Evolutionary conservation across 352 stramenopile genomes (phyloP).

Genomic region (Phytophthora nicotianae): DNA sequence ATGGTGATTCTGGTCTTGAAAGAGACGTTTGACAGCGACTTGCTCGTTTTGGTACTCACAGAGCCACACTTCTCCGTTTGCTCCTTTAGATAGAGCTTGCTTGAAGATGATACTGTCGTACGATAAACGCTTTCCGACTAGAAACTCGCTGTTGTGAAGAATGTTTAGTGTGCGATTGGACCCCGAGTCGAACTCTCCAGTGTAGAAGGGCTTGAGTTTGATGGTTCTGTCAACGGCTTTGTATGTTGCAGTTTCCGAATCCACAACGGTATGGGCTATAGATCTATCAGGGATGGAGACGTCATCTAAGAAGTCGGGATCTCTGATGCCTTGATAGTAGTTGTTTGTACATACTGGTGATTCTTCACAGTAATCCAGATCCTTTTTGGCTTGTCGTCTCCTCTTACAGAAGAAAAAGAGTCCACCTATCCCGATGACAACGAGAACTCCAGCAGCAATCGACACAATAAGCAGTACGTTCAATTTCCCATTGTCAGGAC

Average conservation of each 20-base stretch:
- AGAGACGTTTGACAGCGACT: slow-evolving; percentile 49
- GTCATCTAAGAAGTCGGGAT: background rate
- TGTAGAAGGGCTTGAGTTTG: background rate
- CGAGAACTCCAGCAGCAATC: background rate
- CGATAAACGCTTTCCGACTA: slow-evolving; percentile 41
- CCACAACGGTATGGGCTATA: background rate
- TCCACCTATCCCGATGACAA: background rate
- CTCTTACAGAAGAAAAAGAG: background rate
- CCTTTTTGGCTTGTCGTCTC: background rate
- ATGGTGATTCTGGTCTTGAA: slow-evolving; percentile 31
- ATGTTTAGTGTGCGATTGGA: slow-evolving; percentile 25
- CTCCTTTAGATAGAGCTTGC: slow-evolving; percentile 37
- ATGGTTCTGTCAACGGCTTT: background rate
- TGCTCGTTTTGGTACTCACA: slow-evolving; percentile 33
- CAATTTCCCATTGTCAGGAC: background rate
- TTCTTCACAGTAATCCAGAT: background rate
- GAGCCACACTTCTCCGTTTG: slow-evolving; percentile 55
- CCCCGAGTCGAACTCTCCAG: background rate
- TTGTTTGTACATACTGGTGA: background rate
- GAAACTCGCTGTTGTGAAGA: slow-evolving; percentile 18
- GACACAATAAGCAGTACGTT: background rate
- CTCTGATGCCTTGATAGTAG: background rate
- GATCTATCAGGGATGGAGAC: background rate
- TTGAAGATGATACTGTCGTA: slow-evolving; percentile 22
- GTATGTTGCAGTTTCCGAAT: background rate